Evolutionary conservation across 2,329 filamentous ascomycete genomes (phyloP).

Genomic region (Diaporthe sp.): DNA sequence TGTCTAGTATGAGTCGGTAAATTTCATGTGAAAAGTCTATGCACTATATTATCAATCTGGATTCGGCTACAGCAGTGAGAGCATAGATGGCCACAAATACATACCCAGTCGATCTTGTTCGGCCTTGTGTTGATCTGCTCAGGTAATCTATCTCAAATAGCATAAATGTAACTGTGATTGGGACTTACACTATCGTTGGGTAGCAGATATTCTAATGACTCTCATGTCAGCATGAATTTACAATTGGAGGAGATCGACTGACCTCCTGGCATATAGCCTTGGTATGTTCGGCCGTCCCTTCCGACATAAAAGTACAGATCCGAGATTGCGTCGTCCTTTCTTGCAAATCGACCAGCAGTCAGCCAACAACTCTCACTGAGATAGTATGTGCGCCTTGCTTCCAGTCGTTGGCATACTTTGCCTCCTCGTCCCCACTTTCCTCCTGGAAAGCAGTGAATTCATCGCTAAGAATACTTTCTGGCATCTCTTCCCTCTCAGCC

Average conservation of each 20-base stretch:
- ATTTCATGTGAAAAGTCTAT: slow-evolving; percentile 13
- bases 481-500: neutral
- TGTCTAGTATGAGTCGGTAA: slow-evolving; percentile 2
- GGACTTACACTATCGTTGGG: slow-evolving; percentile 15
- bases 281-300: slow-evolving; percentile 11
- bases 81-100: neutral
- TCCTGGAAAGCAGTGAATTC: neutral
- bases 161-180: too few species aligned
- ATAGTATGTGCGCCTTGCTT: neutral
- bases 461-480: slow-evolving; percentile 9
- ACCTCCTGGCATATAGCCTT: slow-evolving; percentile 24
- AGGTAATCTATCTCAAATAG: neutral
- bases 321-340: neutral
- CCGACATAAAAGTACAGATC: slow-evolving; percentile 19
- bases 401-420: neutral
- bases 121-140: neutral
- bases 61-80: neutral
- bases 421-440: neutral
- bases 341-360: neutral
- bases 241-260: neutral
- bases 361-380: neutral
- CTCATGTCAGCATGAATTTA: neutral
- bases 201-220: slow-evolving; percentile 1
- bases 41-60: neutral
- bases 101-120: slow-evolving; percentile 19